Base-by-base conservation (phyloP, 495 filamentous ascomycete species). In the Cercophora sp. region DNA sequence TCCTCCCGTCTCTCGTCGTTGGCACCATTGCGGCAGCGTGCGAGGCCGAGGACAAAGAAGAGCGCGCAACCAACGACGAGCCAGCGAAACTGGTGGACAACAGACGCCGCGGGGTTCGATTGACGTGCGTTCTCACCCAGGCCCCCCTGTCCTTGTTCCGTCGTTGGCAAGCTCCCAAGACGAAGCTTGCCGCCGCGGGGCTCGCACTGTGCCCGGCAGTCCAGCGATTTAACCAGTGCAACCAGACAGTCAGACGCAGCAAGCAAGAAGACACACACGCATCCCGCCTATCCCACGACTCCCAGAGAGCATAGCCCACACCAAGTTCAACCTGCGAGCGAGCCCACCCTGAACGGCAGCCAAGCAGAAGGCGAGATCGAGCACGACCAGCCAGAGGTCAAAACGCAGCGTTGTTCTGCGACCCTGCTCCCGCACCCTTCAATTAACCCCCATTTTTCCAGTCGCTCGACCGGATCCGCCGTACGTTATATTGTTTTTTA, bases 371-470 rank as follows among this genome's bases (percentile, higher is more conserved):
- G 19, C 54, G 49, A 57, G 49, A 54, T 57, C 50, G 23, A 61
- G 26, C 50, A 52, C 40, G 26, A 55, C 47, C 54, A 54, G 58
- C 37, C 31, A 51, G 36, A 46, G 39, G 55, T 45, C 53, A 59
- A 63, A 63, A 58, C 62, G 57, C 62, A 63, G 59, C 61, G 63
- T 63, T 65, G 52, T 49, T 22, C 42, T 46, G 51, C 37, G 18
- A 55, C 48, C 42, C 45, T 52, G 44, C 54, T 60, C 54, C 58
- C 60, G 42, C 47, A 50, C 54, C 57, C 29, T 32, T 65, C 64
- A 54, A 65, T 59, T 66, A 59, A 57, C 60, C 59, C 58, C 55
- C 58, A 32, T 32, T 58, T 60, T 57, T 50, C 49, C 55, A 58
- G 56, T 59, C 60, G 24, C 43, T 57, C 51, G 27, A 40, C 52